Percentiles rank a stretch among this genome's conserved stretches.
phyloP scores from a whole-genome alignment of 2,329 filamentous ascomycete genomes.

The Drechslerella coelobrocha region DNA sequence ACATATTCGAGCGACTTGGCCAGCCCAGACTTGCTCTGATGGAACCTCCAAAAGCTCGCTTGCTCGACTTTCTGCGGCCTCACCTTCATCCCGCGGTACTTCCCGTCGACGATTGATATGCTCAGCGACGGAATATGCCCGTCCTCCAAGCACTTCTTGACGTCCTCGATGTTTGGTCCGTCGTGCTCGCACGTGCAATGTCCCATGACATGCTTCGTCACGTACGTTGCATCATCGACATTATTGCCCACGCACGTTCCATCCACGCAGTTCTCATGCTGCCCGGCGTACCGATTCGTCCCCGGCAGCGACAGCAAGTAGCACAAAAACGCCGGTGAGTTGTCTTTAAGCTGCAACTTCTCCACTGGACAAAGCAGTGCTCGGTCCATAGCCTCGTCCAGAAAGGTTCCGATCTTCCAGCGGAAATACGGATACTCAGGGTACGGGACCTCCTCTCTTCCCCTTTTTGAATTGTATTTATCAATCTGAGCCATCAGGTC shows the following conservation, averaged over 20 bases:
- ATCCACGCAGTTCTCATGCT: conserved; percentile 25
- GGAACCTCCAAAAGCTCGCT: conserved; percentile 26
- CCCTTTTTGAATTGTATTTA: conserved; percentile 37
- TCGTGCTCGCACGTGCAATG: conserved; percentile 34
- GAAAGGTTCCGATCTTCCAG: conserved; percentile 19
- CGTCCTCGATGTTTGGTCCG: conserved; percentile 44
- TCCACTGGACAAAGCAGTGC: conserved; percentile 38
- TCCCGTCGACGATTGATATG: conserved; percentile 33
- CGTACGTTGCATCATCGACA: conserved; percentile 39
- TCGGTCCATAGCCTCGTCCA: conserved; percentile 43
- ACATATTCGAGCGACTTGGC: conserved; percentile 49
- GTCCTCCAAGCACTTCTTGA: conserved; percentile 35
- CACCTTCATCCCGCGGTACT: conserved; percentile 36
- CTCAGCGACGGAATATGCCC: conserved; percentile 35
- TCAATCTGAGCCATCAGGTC: conserved; percentile 23
- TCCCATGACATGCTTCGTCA: conserved; percentile 36
- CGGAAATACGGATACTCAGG: conserved; percentile 15
- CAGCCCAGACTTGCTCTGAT: conserved; percentile 32
- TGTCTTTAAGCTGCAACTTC: conserved; percentile 15
- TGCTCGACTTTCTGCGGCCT: conserved; percentile 37
- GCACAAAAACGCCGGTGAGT: conserved; percentile 31
- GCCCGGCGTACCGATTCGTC: conserved; percentile 29
- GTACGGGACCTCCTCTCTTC: conserved; percentile 9
- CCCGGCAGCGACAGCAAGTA: conserved; percentile 38
- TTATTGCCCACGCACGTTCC: conserved; percentile 39